Evolutionary conservation across 345 rosid genomes (phyloP).

Genomic region (Erucastrum elatum): DNA sequence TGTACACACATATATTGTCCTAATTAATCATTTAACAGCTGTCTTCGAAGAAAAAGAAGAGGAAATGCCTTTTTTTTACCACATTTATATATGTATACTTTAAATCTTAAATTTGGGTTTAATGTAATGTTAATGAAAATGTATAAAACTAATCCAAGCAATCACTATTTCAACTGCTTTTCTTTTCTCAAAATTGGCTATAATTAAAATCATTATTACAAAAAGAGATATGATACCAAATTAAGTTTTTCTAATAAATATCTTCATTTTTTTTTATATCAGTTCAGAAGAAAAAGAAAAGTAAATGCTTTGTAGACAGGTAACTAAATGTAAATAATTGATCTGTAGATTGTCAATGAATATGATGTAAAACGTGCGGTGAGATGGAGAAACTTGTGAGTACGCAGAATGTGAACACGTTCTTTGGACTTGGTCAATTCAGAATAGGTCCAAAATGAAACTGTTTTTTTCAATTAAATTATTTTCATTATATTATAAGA

Average conservation of each 20-base stretch:
- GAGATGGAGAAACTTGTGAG: neutral
- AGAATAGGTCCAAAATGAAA: conserved; percentile 13
- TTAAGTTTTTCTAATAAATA: too few relatives aligned
- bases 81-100: neutral
- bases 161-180: neutral
- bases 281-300: neutral
- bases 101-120: neutral
- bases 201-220: neutral
- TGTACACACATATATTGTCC: neutral
- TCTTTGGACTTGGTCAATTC: neutral
- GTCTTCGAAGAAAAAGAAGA: neutral
- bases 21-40: neutral
- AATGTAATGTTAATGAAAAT: neutral
- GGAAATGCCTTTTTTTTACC: neutral
- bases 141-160: neutral
- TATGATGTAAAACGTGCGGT: conserved; percentile 22
- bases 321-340: neutral
- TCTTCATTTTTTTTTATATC: too few relatives aligned
- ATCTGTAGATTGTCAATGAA: neutral
- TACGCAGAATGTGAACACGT: conserved; percentile 5
- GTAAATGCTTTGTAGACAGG: neutral
- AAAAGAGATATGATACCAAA: too few relatives aligned
- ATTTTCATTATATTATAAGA: neutral
- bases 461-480: neutral
- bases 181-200: neutral